Evolutionary conservation across 2,329 filamentous ascomycete genomes (phyloP), one percentile per base, ranked within the genome.

Genomic region (Apiospora koreana): DNA sequence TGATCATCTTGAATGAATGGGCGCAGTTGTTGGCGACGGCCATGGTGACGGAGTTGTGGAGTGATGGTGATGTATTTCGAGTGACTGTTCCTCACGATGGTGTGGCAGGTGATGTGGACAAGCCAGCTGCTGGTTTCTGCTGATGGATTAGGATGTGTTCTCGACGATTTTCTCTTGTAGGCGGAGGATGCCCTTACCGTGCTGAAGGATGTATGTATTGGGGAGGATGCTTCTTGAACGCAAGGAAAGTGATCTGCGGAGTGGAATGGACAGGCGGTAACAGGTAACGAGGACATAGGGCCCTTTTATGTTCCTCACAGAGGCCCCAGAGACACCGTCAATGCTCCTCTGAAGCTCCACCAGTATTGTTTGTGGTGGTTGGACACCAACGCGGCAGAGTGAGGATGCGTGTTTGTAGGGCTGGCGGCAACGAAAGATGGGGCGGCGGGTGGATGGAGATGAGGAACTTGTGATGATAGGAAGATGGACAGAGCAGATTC

Each of bases 1-100:
- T 92, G 81, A 92, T 86, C 79, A 92, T 85, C 76, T 85, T 85
- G 81, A 92, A 92, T 14, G 84, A 84, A 78, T 92, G 90, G 45
- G 85, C 84, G 79, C 90, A 92, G 71, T 85, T 84, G 73, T 81
- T 84, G 68, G 86, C 84, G 79, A 91, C 84, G 70, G 85, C 85
- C 86, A 88, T 88, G 72, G 71, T 80, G 75, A 73, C 72, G 71
- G 67, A 64, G 54, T 9, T 62, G 66, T 54, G 31, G 23, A 43
- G 67, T 62, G 25, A 21, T 16, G 41, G 42, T 67, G 23, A 16
- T 42, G 35, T 64, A 3, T 68, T 31, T 38, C 54, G 54, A 38
- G 54, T n/a, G 31, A 38, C 31, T 38, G 31, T 35, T 35, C 18
- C 21, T 62, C 8, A 62, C 28, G 21, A 38, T 38, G 54, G 18